These are phyloP conservation scores for Quercus agrifolia DNA, from an alignment of 306 rosid species.

Conservation along the genomic window DNA sequence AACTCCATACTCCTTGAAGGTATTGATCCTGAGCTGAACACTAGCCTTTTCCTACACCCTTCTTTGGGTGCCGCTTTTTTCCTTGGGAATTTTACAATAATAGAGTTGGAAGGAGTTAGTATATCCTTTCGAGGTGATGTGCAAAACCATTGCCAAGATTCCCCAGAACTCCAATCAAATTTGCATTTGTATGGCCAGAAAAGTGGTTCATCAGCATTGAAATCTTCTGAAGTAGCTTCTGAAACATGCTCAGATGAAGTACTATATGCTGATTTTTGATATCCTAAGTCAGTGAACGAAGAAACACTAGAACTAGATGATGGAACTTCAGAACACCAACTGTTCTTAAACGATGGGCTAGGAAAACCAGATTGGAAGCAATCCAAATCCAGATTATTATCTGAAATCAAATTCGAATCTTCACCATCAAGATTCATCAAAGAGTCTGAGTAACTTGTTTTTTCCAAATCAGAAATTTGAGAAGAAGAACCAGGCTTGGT, in stretches of 20 bases:
- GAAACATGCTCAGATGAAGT: conserved; percentile 9
- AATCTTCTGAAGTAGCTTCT: conserved; percentile 18
- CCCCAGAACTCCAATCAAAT: conserved; percentile 29
- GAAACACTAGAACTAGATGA: conserved; percentile 4
- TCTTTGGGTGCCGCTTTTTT: not conserved
- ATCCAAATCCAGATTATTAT: not conserved
- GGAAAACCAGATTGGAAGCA: conserved; percentile 13
- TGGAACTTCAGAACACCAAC: conserved; percentile 7
- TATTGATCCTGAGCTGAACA: conserved; percentile 11
- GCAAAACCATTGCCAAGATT: conserved; percentile 31
- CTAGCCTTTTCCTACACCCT: conserved; percentile 20
- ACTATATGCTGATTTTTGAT: not conserved
- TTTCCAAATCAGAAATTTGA: conserved; percentile 14
- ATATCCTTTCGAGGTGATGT: conserved; percentile 32
- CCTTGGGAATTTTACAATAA: not conserved
- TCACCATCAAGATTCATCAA: conserved; percentile 36
- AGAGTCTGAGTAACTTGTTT: conserved; percentile 23
- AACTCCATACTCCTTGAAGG: conserved; percentile 11
- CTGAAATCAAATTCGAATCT: conserved; percentile 24
- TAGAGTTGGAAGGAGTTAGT: not conserved
- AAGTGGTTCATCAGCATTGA: conserved; percentile 34
- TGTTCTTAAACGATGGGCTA: conserved; percentile 9
- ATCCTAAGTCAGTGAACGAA: not conserved
- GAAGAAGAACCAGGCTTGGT: conserved; percentile 17
- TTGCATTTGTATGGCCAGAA: conserved; percentile 52